Evolutionary conservation across 176 grass and related monocot genomes (phyloP).

Genomic region (Cenchrus purpureus): DNA sequence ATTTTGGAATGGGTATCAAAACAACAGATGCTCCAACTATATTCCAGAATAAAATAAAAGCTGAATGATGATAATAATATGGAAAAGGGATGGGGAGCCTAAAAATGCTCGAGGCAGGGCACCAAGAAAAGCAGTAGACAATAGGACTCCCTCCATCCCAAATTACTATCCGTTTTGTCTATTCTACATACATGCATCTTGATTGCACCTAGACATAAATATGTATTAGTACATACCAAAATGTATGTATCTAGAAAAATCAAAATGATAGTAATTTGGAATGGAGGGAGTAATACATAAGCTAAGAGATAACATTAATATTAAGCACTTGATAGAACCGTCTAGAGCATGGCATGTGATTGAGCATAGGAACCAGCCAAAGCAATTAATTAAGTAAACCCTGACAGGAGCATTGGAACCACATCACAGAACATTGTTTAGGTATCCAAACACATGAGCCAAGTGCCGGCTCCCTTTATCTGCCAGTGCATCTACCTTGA

Average conservation of each 20-base stretch:
- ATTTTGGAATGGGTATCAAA: neutral
- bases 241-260: too few relatives aligned
- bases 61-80: neutral
- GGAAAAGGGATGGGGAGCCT: neutral
- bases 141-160: too few relatives aligned
- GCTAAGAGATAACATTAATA: neutral
- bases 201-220: too few relatives aligned
- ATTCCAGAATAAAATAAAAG: neutral
- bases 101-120: constrained; percentile 20
- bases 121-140: neutral
- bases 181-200: too few relatives aligned
- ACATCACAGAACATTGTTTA: neutral
- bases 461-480: neutral
- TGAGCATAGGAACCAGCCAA: constrained; percentile 34
- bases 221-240: too few relatives aligned
- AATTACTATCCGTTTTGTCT: too few relatives aligned
- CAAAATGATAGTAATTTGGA: too few relatives aligned
- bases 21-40: neutral
- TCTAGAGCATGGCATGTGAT: constrained; percentile 8
- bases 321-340: neutral
- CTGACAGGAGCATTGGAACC: constrained; percentile 30
- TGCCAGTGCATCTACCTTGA: constrained; percentile 18
- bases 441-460: constrained; percentile 13
- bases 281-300: neutral
- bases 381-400: constrained; percentile 29